Evolutionary conservation across 345 rosid genomes (phyloP), one percentile per base, ranked within the genome.

Genomic region (Citrus unshiu): DNA sequence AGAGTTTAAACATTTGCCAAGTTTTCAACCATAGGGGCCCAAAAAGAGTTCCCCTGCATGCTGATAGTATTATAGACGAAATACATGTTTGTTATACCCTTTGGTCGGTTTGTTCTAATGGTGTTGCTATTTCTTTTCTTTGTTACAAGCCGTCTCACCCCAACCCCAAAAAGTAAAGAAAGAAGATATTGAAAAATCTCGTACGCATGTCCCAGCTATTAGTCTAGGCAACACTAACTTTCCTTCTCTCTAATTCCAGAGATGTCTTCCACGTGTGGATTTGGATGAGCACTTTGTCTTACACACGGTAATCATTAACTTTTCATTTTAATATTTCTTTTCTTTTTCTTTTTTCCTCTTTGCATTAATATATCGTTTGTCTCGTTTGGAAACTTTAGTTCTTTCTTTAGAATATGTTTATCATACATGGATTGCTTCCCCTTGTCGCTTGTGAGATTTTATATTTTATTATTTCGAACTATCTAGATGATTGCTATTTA

Each of bases 251-350:
- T 37, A 37, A 67, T 77, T 79, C 63, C 92, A 95, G 99, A 88
- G 99, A 85, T 95, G 99, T 85, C 93, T 95, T 82, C 88, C 95
- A 9, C 86, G 87, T 5, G 97, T 89, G 77, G 89, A 88, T 68
- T 85, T 93, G 94, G 98, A 93, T 69, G 99, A 95, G 82, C 93
- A 89, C 86, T 91, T 95, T 83, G 84, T 85, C 34, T 92, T 95
- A 78, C 96, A 92, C 88, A 89, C 80, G 97, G 99, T 94, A 90
- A 88, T 74, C n/a, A 61, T 68, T 58, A 51, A 29, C 60, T 32
- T 40, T 29, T 1, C 35, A 24, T 67, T 25, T 56, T 51, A 10
- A 2, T 39, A 6, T 32, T 32, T 32, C 34, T 29, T 29, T 29
- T 29, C 30, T 29, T 24, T 29, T 22, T 64, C 7, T 16, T 61